These are phyloP conservation scores for Ophiostoma novo-ulmi DNA, from an alignment of 2,329 filamentous ascomycete genomes.

Conservation along the genomic window DNA sequence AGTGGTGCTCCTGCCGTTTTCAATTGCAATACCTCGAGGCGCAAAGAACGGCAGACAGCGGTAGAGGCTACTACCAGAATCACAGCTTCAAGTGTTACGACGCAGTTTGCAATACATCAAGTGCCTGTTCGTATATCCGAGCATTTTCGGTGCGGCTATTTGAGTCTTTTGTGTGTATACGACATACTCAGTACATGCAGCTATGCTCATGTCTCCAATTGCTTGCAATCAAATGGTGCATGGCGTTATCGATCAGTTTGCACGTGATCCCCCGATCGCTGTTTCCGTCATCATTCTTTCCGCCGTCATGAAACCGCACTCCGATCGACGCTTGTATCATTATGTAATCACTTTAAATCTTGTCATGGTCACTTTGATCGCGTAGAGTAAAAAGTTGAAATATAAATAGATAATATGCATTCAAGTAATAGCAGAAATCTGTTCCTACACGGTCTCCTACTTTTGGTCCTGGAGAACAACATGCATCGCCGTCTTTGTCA, in stretches of 20 bases:
- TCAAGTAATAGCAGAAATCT: not conserved
- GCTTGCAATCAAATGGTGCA: not conserved
- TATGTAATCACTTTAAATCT: not conserved
- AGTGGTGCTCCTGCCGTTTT: not conserved
- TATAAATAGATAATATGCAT: not conserved
- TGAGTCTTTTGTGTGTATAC: not conserved
- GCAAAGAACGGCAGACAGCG: not conserved
- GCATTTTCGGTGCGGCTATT: not conserved
- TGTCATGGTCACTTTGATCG: not conserved
- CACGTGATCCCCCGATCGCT: not conserved
- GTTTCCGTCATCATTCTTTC: not conserved
- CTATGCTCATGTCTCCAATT: not conserved
- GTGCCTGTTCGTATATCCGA: not conserved
- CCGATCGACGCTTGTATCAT: not conserved
- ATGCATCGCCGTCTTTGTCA: slow-evolving; percentile 1
- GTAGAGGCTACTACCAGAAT: not conserved
- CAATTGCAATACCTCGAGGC: not conserved
- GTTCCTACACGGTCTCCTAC: not conserved
- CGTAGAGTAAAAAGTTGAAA: not conserved
- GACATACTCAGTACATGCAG: not conserved
- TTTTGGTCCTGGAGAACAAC: slow-evolving; percentile 1
- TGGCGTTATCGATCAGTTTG: slow-evolving; percentile 3
- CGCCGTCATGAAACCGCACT: not conserved
- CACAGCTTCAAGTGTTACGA: not conserved
- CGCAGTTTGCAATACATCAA: not conserved